Percentiles rank a stretch among this genome's conserved stretches.
Conservation (phyloP, 352 stramenopile species). For the Aphanomyces cochlioides region DNA sequence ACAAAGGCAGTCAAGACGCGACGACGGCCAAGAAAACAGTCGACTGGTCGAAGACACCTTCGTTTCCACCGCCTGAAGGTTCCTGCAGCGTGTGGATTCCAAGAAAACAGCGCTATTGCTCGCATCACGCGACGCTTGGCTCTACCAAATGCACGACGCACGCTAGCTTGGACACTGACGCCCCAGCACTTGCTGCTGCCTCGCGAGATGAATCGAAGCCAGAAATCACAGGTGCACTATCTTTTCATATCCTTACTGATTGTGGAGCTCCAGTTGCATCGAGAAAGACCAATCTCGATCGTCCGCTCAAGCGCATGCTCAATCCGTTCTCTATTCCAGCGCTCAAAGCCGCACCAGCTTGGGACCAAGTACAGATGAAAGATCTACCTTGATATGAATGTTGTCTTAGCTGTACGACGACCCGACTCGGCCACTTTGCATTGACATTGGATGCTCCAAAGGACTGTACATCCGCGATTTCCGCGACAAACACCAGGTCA, state of each 20-base stretch:
- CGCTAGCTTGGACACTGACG: neutral
- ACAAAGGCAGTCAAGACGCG: neutral
- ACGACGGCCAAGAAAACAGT: neutral
- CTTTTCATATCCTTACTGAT: too few species aligned
- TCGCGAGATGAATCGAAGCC: too few species aligned
- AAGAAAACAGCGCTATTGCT: conserved; percentile 13
- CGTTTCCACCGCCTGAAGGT: conserved; percentile 1
- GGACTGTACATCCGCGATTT: conserved; percentile 15
- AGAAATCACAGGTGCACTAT: too few species aligned
- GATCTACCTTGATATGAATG: neutral
- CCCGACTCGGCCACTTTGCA: conserved; percentile 8
- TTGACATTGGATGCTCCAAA: conserved; percentile 20
- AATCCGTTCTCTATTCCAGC: conserved; percentile 16
- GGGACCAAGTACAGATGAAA: neutral
- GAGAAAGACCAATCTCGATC: conserved; percentile 10
- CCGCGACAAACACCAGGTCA: conserved; percentile 2
- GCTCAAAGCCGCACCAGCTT: neutral
- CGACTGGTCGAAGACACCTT: conserved; percentile 12
- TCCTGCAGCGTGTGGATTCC: conserved; percentile 16
- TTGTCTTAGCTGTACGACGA: neutral
- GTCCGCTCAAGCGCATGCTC: conserved; percentile 15
- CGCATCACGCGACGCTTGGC: conserved; percentile 7
- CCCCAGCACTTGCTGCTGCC: neutral
- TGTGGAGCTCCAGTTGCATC: neutral
- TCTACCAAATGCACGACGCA: conserved; percentile 18